Evolutionary conservation across 2,329 filamentous ascomycete species (phyloP), one percentile per base, ranked within the genome.

Genomic region (Hansfordia pulvinata): DNA sequence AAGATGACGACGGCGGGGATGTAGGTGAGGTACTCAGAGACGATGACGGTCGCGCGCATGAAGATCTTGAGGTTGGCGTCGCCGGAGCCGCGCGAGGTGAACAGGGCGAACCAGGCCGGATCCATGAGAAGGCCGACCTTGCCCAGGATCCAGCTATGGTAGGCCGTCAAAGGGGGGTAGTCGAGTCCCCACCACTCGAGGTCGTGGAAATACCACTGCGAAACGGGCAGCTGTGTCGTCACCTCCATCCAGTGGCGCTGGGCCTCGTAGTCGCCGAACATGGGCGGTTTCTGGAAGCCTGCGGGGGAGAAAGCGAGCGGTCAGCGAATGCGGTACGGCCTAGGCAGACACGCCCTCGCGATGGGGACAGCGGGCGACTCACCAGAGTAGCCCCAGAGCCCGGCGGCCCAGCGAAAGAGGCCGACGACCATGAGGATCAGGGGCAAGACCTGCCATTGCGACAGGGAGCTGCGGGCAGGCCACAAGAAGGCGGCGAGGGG

Each of bases 171-270:
- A 27, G 90, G 90, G 30, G 90, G 90, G 51, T 98, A 98, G 56
- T 98, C 90, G 38, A 98, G 66, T 1, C 92, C 92, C 90, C 90
- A 98, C 77, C 88, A 98, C 44, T 88, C 67, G 23, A 96, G 62
- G 49, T 98, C 86, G 51, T 98, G 84, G 47, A 93, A 93, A 53
- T 98, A 98, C 90, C 92, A 98, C 51, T 90, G 80, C 8, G 84
- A 90, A 19, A 92, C 65, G 10, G 90, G 90, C 2, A 98, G 62
- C 32, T 93, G 73, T 7, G 73, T 81, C 2, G 90, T 94, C 37
- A 98, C 64, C 47, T 98, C 90, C 86, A 98, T 93, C 90, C 90
- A 98, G 53, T 98, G 90, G 41, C 90, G 64, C 52, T 98, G 90
- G 4, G 92, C 90, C 59, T 98, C 90, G 55, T 93, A 98, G 53